These are phyloP conservation scores for Scheffersomyces insectosa DNA, from an alignment of 1,139 yeast species.

Conservation along the genomic window DNA sequence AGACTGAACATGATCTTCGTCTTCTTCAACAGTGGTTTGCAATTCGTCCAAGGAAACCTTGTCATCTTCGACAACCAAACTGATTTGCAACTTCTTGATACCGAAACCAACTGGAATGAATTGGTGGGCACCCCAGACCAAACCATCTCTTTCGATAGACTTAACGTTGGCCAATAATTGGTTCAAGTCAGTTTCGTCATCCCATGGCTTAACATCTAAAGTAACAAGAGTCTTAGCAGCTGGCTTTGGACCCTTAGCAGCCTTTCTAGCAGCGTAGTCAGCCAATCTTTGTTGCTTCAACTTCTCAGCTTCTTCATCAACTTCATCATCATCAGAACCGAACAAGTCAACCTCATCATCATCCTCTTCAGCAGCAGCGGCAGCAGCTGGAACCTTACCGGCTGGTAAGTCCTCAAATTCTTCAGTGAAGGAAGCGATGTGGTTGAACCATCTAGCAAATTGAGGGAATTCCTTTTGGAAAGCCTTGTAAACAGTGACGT, in stretches of 20 bases:
- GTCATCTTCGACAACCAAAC: conserved; percentile 96
- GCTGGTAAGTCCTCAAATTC: conserved; percentile 86
- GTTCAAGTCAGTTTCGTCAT: conserved; percentile 96
- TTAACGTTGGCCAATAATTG: conserved; percentile 84
- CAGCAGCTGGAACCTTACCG: conserved; percentile 58
- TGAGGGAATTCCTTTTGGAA: conserved; percentile 92
- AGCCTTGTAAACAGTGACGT: conserved; percentile 91
- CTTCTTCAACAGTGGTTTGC: conserved; percentile 83
- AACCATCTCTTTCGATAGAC: conserved; percentile 85
- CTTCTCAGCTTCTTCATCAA: conserved; percentile 95
- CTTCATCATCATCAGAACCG: conserved; percentile 94
- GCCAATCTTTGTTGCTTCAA: conserved; percentile 96
- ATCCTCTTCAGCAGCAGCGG: conserved; percentile 63
- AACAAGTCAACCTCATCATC: conserved; percentile 91
- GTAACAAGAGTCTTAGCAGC: conserved; percentile 98
- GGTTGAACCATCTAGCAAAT: conserved; percentile 98
- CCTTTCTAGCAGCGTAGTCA: conserved; percentile 97
- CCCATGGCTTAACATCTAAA: conserved; percentile 99
- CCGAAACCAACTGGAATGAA: conserved; percentile 98
- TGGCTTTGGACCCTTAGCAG: conserved; percentile 94
- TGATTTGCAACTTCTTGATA: conserved; percentile 98
- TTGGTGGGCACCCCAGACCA: conserved; percentile 97
- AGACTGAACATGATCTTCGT: conserved; percentile 99
- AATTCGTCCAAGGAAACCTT: conserved; percentile 91
- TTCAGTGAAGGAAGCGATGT: conserved; percentile 88